phyloP scores from a whole-genome alignment of 495 filamentous ascomycete genomes.

The Penicillium verhagenii region DNA sequence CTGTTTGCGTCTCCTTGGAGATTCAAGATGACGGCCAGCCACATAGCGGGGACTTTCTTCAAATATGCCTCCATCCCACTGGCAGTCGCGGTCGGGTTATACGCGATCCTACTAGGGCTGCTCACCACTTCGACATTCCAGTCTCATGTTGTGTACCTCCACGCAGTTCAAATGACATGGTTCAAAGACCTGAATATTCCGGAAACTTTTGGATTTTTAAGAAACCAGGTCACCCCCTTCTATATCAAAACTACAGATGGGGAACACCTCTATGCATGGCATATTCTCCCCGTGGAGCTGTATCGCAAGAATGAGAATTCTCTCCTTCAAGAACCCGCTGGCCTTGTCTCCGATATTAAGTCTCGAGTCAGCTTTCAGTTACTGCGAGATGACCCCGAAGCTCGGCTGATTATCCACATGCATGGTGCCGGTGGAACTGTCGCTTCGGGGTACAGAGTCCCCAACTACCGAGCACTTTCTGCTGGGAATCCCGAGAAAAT shows the following conservation, averaged over 20 bases:
- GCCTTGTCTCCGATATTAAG: conserved; percentile 54
- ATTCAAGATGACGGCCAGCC: neutral
- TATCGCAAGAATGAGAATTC: conserved; percentile 56
- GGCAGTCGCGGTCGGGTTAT: conserved; percentile 28
- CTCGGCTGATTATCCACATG: conserved; percentile 57
- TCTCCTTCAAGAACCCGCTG: conserved; percentile 49
- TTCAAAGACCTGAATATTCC: conserved; percentile 48
- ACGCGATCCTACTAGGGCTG: conserved; percentile 39
- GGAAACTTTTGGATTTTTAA: conserved; percentile 49
- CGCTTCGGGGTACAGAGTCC: conserved; percentile 59
- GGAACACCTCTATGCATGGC: conserved; percentile 66
- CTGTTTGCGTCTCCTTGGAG: no score
- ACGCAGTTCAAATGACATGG: conserved; percentile 48
- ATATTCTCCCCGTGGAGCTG: conserved; percentile 64
- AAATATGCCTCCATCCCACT: conserved; percentile 34
- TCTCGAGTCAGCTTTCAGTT: conserved; percentile 55
- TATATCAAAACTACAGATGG: conserved; percentile 55
- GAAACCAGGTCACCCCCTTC: conserved; percentile 69
- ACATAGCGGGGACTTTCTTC: conserved; percentile 14
- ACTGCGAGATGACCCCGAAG: conserved; percentile 60
- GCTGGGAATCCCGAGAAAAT: conserved; percentile 53
- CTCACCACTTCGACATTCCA: conserved; percentile 47
- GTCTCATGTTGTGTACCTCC: conserved; percentile 48
- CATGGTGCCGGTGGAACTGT: conserved; percentile 60
- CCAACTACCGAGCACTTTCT: conserved; percentile 62